Conservation (phyloP, 371 early-diverging fungal genomes). For the Mucor racemosus region DNA sequence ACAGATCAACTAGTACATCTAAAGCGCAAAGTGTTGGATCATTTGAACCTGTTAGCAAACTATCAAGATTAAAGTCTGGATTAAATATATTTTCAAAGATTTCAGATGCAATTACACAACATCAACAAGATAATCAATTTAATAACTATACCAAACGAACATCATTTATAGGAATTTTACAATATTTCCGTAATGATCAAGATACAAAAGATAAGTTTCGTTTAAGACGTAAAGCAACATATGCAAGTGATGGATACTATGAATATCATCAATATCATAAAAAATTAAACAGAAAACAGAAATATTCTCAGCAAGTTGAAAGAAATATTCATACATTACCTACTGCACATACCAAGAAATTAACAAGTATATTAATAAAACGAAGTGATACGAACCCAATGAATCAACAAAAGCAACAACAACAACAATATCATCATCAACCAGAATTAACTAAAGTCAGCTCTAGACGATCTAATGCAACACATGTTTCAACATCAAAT, state of each 20-base stretch:
- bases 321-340: conserved; percentile 18
- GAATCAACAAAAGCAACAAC: neutral
- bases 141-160: conserved; percentile 9
- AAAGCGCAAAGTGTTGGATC: conserved; percentile 11
- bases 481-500: conserved; percentile 40
- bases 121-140: conserved; percentile 1
- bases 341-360: conserved; percentile 1
- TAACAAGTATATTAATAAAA: conserved; percentile 21
- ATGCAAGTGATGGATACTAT: conserved; percentile 18
- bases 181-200: conserved; percentile 21
- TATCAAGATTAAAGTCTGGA: conserved; percentile 33
- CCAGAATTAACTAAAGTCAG: neutral
- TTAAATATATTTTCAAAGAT: conserved; percentile 28
- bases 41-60: conserved; percentile 22
- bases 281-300: conserved; percentile 8
- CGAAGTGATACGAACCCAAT: conserved; percentile 7
- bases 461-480: conserved; percentile 28
- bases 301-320: neutral
- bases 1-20: conserved; percentile 29
- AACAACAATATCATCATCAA: neutral
- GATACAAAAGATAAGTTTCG: neutral
- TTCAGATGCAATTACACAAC: conserved; percentile 4
- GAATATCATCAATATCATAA: conserved; percentile 17
- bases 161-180: conserved; percentile 17
- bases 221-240: conserved; percentile 10